Evolutionary conservation across 2,329 filamentous ascomycete species (phyloP), one percentile per base, ranked within the genome.

Genomic region (Dactylellina haptotyla): DNA sequence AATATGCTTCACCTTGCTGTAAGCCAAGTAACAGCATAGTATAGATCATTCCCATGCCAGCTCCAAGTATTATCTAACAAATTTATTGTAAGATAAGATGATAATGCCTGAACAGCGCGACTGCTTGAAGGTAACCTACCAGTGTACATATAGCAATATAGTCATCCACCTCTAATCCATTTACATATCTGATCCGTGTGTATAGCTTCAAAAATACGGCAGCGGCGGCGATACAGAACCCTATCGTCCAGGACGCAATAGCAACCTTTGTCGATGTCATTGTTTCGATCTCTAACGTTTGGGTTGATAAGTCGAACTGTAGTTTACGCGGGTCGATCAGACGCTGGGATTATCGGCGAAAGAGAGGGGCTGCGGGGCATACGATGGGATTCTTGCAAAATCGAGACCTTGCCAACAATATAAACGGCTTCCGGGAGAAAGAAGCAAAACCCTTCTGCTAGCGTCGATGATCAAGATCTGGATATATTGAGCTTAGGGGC

Each of bases 41-140:
- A 26, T 65, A 73, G 14, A 66, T 37, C n/a, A 66, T 46, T 2
- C 69, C 69, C 69, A 73, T 73, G 12, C 61, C 69, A 12, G 69
- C 39, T 1, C 30, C 57, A 10, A 72, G 25, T 16, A 59, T 72
- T 4, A 45, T 26, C 67, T 72, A 54, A 14, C 4, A 37, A 4
- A 28, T 23, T 14, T 0, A 34, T 10, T n/a, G 6, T 56, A 25
- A 63, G 46, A 32, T 32, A 45, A 28, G 14, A 46, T 18, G 1
- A 8, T 53, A 18, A 3, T 4, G 0, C 30, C 3, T n/a, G 12
- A 26, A 26, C 16, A 23, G 12, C 41, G 18, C 2, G n/a, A 1
- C 12, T 41, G 14, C 37, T 41, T 43, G 14, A 14, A 8, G 5
- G 0, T 3, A 9, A 41, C 59, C 8, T 53, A 73, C 69, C 6